A percentile compares a stretch with the other conserved stretches of the same genome.
Evolutionary conservation across 2,329 filamentous ascomycete genomes (phyloP).

Genomic region (Pseudocercospora eumusae): DNA sequence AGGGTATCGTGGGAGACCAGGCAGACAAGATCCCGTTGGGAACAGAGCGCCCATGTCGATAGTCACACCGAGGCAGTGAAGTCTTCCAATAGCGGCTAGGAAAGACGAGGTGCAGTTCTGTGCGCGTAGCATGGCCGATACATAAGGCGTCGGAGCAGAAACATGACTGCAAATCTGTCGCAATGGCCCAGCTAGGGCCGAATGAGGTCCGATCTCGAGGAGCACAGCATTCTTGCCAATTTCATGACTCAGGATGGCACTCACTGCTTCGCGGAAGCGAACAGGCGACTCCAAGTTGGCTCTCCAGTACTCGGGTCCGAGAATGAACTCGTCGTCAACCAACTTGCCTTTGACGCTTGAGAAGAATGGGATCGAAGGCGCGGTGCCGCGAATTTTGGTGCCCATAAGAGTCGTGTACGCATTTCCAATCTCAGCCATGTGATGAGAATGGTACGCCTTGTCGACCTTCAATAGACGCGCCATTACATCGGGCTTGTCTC

Average conservation of each 20-base stretch:
- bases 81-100: background rate
- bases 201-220: conserved; percentile 16
- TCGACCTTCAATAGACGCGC: conserved; percentile 44
- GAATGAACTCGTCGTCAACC: background rate
- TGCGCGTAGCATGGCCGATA: background rate
- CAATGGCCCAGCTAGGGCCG: conserved; percentile 6
- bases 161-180: background rate
- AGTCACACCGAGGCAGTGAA: background rate
- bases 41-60: background rate
- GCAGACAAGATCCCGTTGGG: background rate
- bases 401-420: background rate
- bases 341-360: conserved; percentile 9
- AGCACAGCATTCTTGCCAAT: conserved; percentile 2
- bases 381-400: background rate
- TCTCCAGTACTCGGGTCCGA: conserved; percentile 1
- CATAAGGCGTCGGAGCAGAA: background rate
- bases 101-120: conserved; percentile 1
- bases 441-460: conserved; percentile 48
- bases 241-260: background rate
- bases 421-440: conserved; percentile 26
- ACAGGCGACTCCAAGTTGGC: conserved; percentile 4
- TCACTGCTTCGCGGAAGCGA: background rate
- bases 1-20: conserved; percentile 8
- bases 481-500: conserved; percentile 23
- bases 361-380: background rate